Base-by-base conservation (phyloP, 257 asterid species). In the Prunella vulgaris region DNA sequence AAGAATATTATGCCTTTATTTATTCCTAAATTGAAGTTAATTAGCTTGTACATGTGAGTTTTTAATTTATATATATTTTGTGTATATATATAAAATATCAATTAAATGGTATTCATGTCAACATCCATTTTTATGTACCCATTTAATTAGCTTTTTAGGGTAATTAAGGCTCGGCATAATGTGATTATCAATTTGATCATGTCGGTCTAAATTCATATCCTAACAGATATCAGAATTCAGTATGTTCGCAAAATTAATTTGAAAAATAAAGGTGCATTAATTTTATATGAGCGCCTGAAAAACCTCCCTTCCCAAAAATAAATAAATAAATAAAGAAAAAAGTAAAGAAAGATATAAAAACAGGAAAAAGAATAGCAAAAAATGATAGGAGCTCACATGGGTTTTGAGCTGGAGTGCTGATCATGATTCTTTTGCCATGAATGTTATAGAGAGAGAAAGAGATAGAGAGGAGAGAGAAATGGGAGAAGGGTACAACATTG, bases 341-440 rank as follows among this genome's bases (percentile, higher is more conserved):
- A 13, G 67, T 7, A 53, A 49, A 71, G 17, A 74, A 77, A 78
- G 66, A 74, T 60, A 60, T 33, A 60, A 74, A 74, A 69, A 79
- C 74, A 70, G 72, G 73, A 67, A 81, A 52, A 60, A 76, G 61
- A 78, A 76, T 40, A 15, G 69, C 4, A 28, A 81, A 85, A 85
- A 85, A 88, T 88, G 92, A 84, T 85, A 81, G 63, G 75, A 79
- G 71, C 27, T 90, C 95, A 90, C 96, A 88, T 86, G 97, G 95
- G 84, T 52, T 72, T 84, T 44, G 85, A 83, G 93, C 61, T 80
- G 85, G 90, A 82, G 87, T 84, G 88, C 37, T 80, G 85, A 81
- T 88, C 61, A 90, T 90, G 86, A 86, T 83, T 79, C 87, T 85
- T 79, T 84, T 69, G 86, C 57, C 88, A 80, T 85, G 88, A 80